Evolutionary conservation across 192 early-diverging fungal species (phyloP).

Genomic region (Coemansia sp.): DNA sequence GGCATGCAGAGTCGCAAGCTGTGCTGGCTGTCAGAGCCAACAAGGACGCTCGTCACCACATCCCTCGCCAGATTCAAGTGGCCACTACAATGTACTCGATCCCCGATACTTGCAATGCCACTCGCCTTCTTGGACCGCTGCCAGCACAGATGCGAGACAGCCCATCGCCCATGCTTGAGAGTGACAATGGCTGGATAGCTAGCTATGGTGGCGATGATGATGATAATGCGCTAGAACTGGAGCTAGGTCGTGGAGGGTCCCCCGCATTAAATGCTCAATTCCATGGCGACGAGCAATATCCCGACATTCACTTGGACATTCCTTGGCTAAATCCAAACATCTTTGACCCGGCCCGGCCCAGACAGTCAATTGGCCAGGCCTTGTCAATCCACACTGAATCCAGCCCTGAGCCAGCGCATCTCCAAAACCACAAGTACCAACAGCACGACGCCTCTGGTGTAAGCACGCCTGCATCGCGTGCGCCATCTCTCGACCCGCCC

Average conservation of each 20-base stretch:
- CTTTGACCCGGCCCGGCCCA: not conserved
- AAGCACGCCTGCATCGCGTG: conserved; percentile 18
- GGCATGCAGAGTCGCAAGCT: conserved; percentile 4
- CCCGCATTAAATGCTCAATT: not conserved
- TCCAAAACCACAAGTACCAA: not conserved
- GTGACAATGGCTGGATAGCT: not conserved
- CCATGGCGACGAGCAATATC: not conserved
- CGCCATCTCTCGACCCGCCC: conserved; percentile 27
- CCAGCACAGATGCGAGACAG: not conserved
- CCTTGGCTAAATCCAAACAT: conserved; percentile 40
- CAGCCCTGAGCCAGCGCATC: conserved; percentile 6
- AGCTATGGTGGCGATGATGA: not conserved
- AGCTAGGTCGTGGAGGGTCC: conserved; percentile 25
- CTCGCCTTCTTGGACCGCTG: not conserved
- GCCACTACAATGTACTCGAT: not conserved
- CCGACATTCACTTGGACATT: conserved; percentile 30
- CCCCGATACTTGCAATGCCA: not conserved
- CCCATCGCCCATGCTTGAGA: too few species aligned
- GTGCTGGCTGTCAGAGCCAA: not conserved
- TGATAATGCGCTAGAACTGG: conserved; percentile 17
- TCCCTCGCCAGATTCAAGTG: not conserved
- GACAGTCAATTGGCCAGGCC: not conserved
- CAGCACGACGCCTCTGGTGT: not conserved
- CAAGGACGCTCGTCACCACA: not conserved
- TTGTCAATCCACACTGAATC: conserved; percentile 20